These are phyloP conservation scores for Pseudevernia furfuracea DNA, from an alignment of 495 filamentous ascomycete genomes.

Conservation along the genomic window DNA sequence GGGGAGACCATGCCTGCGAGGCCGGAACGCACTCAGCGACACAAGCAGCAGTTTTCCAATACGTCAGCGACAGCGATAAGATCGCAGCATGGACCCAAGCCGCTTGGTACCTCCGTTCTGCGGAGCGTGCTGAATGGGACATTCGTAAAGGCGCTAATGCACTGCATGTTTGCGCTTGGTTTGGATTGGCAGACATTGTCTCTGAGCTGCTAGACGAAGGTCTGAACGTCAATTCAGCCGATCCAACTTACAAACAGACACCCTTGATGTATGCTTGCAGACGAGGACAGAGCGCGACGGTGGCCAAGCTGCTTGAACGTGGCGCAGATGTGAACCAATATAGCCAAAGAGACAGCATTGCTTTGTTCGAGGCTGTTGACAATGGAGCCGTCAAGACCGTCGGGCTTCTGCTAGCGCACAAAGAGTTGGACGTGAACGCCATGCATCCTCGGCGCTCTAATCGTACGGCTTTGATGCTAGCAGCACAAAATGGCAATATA, in stretches of 20 bases:
- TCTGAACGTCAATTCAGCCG: slow-evolving; percentile 21
- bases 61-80: slow-evolving; percentile 16
- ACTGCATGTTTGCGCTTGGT: slow-evolving; percentile 30
- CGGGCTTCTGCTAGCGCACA: slow-evolving; percentile 7
- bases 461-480: slow-evolving; percentile 15
- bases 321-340: slow-evolving; percentile 24
- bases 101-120: slow-evolving; percentile 25
- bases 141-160: slow-evolving; percentile 25
- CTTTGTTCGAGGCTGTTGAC: slow-evolving; percentile 26
- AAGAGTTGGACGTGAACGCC: slow-evolving; percentile 12
- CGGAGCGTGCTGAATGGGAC: slow-evolving; percentile 27
- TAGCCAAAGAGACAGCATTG: slow-evolving; percentile 22
- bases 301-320: slow-evolving; percentile 20
- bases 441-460: neutral
- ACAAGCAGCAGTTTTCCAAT: slow-evolving; percentile 12
- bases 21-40: slow-evolving; percentile 14
- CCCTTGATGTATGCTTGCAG: slow-evolving; percentile 31
- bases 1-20: slow-evolving; percentile 29
- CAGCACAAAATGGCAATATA: neutral
- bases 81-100: slow-evolving; percentile 27
- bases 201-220: slow-evolving; percentile 6
- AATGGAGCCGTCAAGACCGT: slow-evolving; percentile 6
- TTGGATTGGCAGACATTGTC: slow-evolving; percentile 23
- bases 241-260: slow-evolving; percentile 26
- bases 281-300: slow-evolving; percentile 23